Evolutionary conservation across 139 green algal species (phyloP), one percentile per base, ranked within the genome.

Genomic region (Pseudopediastrum boryanum): DNA sequence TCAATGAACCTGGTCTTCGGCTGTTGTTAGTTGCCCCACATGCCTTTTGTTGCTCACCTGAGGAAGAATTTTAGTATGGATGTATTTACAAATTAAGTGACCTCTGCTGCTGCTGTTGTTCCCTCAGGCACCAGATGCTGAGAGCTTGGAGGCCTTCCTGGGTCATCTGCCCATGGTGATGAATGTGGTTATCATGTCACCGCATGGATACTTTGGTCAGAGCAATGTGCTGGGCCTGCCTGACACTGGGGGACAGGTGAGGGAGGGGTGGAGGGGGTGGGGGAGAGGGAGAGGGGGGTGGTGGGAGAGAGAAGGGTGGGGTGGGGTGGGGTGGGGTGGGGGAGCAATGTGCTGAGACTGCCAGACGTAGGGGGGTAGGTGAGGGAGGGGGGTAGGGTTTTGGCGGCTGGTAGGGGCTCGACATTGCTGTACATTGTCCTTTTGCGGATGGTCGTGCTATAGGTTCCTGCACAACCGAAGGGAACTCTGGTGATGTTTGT

Each of bases 201-300:
- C 93, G 0, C 93, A 97, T 75, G 93, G 93, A 59, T 97, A 89
- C 84, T 97, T 97, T 79, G 93, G 91, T 0, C 92, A 97, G 86
- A 64, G 59, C 35, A 87, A 87, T 29, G 91, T 95, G 64, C 79
- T 95, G 62, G 91, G 91, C 42, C 82, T 91, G 75, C 90, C 90
- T 19, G 90, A 95, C 83, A 95, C 90, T 2, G 85, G 87, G 51
- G 83, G 83, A 29, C 86, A 89, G 78, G 71, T 81, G 72, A n/a
- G 80, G 38, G 27, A 33, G 81, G 23, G 66, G 73, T n/a, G 72
- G 78, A 52, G 35, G 4, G 87, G 85, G 2, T 84, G 87, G 10
- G 43, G 61, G 33, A 43, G 7, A 29, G 54, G 27, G 27, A 5
- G 7, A 64, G 54, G 54, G 36, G 54, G 54, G 54, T 64, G 54